Evolutionary conservation across 352 stramenopile genomes (phyloP).

Genomic region (Globisporangium paroecandrum): DNA sequence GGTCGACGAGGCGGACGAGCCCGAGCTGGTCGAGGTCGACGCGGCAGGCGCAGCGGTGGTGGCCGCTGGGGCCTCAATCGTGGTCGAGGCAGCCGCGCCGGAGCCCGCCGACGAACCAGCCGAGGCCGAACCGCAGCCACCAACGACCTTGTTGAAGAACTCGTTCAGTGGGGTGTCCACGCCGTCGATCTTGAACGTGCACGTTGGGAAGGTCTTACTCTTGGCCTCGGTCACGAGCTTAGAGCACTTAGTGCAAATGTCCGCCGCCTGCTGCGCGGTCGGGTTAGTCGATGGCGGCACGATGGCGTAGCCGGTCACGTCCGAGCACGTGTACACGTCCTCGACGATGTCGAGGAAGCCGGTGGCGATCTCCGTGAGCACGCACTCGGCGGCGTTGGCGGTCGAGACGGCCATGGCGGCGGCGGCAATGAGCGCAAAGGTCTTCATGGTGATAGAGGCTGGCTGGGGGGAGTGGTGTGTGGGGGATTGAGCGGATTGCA

Average conservation of each 20-base stretch:
- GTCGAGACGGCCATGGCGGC: constrained; percentile 7
- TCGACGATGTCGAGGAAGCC: constrained; percentile 2
- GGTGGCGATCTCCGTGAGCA: neutral
- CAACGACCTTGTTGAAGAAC: constrained; percentile 6
- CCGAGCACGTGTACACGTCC: constrained; percentile 3
- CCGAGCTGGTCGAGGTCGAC: neutral
- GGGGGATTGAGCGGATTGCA: constrained; percentile 9
- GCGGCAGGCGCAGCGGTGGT: neutral
- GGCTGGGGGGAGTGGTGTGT: neutral
- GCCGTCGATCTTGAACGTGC: constrained; percentile 8
- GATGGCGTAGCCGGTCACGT: constrained; percentile 1
- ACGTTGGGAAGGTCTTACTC: constrained; percentile 13
- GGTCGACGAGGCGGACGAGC: neutral
- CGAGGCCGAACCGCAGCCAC: neutral
- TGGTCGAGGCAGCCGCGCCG: neutral
- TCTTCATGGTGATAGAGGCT: constrained; percentile 4
- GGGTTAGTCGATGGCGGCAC: constrained; percentile 6
- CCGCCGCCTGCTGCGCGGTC: constrained; percentile 1
- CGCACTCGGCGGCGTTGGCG: constrained; percentile 7
- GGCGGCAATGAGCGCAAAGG: constrained; percentile 9
- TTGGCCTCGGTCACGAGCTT: constrained; percentile 9
- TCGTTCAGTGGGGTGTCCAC: constrained; percentile 10
- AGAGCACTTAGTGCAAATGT: constrained; percentile 12
- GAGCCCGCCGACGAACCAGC: constrained; percentile 3
- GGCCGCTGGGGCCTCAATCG: neutral